Base-by-base conservation (phyloP, 2,329 filamentous ascomycete species). In the Pseudophaeomoniella oleicola region DNA sequence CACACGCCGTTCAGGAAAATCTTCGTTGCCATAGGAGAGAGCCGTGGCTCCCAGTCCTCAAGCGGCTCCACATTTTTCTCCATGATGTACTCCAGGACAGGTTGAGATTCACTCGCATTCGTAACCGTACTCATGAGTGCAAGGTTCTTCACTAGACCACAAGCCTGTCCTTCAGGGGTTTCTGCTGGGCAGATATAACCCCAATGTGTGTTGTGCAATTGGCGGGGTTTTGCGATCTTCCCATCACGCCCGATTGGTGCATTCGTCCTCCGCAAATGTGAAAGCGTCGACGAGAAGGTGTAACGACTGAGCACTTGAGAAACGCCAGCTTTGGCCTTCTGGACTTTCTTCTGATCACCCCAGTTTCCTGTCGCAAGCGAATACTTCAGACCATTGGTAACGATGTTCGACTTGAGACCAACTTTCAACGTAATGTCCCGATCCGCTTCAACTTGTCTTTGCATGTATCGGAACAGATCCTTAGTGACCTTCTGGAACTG, bases 281-380 rank as follows among this genome's bases (percentile, higher is more conserved):
- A 98, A 31, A 98, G 63, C 0, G 88, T 96, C 30, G 92, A 98
- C 12, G 90, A 78, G 54, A 94, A 98, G 0, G 92, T 96, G 57
- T 96, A 98, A 56, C 90, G 77, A 65, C 94, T 98, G 52, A 98
- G 64, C 62, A 98, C 92, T 62, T 98, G 90, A 34, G 88, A 96
- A 33, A 98, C 90, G 69, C 90, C 92, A 33, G 90, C 90, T 45
- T 92, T 96, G 1, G 87, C 84, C 48, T 81, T 88, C 50, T 83
- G 82, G 14, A 90, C 87, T 67, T 96, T 98, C 72, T 96, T 98
- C 66, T 98, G 90, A 47, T 98, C 90, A 53, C 90, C 92, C 92
- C 90, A 98, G 62, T 98, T 98, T 46, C 90, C 90, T 11, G 90
- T 98, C 16, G 90, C 88, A 43, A 98, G 69, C 36, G 90, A 94